Evolutionary conservation across 768 basidiomycete species (phyloP), one percentile per base, ranked within the genome.

Genomic region (Amanita subjunquillea): DNA sequence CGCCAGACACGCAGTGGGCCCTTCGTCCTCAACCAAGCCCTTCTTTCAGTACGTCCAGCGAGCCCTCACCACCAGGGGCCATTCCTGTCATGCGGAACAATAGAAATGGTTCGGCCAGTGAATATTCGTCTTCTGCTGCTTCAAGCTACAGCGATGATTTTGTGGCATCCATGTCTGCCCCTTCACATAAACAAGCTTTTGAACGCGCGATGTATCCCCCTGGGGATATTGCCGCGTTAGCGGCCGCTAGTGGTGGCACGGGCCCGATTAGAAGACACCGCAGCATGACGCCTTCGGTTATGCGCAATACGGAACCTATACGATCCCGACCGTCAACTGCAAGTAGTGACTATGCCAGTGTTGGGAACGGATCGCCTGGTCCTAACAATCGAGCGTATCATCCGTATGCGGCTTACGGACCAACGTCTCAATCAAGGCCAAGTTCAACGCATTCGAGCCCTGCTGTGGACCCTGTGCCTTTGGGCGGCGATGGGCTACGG

Each of bases 281-380:
- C 51, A 87, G 85, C 64, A 86, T 85, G 76, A 90, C 87, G 6
- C 87, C 87, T 7, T 81, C 81, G 0, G 56, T 82, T 27, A 65
- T 72, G 43, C 73, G 81, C 49, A 74, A 68, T 49, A 78, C 73
- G 41, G 78, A 78, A 57, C 69, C 71, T 32, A 74, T 71, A 46
- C 65, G 75, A n/a, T 50, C 48, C 13, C 55, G 76, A 54, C 77
- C 80, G 56, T 57, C 71, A 66, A 72, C 78, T 44, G 64, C 74
- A 57, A 72, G 70, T 61, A 62, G 71, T 57, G 58, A 66, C 58
- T 69, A 67, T 56, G 51, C 62, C 0, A 60, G 61, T 17, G 65
- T 59, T 34, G 56, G 62, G 25, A 65, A 66, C n/a, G 65, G 67
- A 3, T 69, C 70, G 2, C 68, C 68, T 9, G 65, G 59, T 15